These are phyloP conservation scores for Solanum habrochaites DNA, from an alignment of 257 asterid genomes.

Conservation along the genomic window DNA sequence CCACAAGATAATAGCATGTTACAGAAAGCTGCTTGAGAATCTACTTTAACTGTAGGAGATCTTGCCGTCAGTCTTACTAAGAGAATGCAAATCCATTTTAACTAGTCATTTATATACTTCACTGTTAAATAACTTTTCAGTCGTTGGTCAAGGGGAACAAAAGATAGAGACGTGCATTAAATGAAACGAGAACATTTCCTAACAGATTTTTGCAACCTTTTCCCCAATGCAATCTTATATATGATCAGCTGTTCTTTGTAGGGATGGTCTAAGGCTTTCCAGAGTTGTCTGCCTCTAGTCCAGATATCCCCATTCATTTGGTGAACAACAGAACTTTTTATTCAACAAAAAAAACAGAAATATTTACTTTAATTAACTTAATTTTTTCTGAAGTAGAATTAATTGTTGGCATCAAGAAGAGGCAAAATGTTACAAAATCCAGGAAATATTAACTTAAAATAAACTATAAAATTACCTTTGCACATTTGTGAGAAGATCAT, in stretches of 20 bases:
- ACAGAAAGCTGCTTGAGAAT: not conserved
- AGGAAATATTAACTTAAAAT: not conserved
- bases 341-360: not conserved
- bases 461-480: not conserved
- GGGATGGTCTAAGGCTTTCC: not conserved
- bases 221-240: not conserved
- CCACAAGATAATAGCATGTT: not conserved
- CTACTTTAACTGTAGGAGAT: not conserved
- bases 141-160: not conserved
- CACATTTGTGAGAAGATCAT: not conserved
- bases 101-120: not conserved
- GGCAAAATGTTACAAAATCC: not conserved
- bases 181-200: not conserved
- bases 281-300: not conserved
- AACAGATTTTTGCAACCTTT: not conserved
- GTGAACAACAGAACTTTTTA: not conserved
- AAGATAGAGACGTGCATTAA: not conserved
- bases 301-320: not conserved
- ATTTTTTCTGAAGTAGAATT: not conserved
- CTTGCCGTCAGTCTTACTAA: not conserved
- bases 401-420: not conserved
- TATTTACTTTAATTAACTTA: not conserved
- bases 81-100: not conserved
- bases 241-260: not conserved
- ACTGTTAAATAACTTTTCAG: not conserved